Evolutionary conservation across 495 filamentous ascomycete genomes (phyloP).

Genomic region (Filosporella fistucella): DNA sequence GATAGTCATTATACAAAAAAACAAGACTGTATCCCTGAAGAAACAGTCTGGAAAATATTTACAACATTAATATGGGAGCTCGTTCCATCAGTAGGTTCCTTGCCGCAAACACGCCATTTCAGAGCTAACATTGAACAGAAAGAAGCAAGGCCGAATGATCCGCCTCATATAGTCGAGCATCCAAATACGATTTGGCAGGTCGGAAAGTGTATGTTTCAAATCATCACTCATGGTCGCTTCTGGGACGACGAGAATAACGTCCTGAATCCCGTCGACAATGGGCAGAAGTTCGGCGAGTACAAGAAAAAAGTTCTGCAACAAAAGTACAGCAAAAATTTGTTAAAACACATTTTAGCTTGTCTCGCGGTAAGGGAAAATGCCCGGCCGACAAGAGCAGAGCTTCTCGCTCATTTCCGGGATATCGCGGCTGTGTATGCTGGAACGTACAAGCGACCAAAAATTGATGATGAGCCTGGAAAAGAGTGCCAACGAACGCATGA

Average conservation of each 20-base stretch:
- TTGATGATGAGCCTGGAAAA: background rate
- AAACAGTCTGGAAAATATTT: constrained; percentile 11
- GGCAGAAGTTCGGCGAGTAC: constrained; percentile 7
- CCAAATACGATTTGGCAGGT: constrained; percentile 15
- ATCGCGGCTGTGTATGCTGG: constrained; percentile 5
- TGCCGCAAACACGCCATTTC: background rate
- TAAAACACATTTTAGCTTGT: constrained; percentile 8
- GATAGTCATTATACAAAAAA: background rate
- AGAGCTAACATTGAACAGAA: background rate
- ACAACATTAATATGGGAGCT: constrained; percentile 6
- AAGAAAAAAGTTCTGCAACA: constrained; percentile 8
- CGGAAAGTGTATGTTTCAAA: constrained; percentile 13
- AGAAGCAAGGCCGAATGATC: no score
- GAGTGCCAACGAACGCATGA: background rate
- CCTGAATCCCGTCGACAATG: constrained; percentile 7
- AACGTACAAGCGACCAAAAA: background rate
- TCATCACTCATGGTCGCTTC: constrained; percentile 7
- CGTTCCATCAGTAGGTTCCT: constrained; percentile 1
- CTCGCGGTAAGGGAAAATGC: background rate
- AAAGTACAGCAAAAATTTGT: constrained; percentile 3
- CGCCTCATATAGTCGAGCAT: background rate
- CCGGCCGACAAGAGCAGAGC: background rate
- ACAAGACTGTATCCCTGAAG: constrained; percentile 6
- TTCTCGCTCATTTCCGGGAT: constrained; percentile 4
- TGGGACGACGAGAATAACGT: constrained; percentile 12